Evolutionary conservation across 1,284 basidiomycete species (phyloP), one percentile per base, ranked within the genome.

Genomic region (Ustilago loliicola): DNA sequence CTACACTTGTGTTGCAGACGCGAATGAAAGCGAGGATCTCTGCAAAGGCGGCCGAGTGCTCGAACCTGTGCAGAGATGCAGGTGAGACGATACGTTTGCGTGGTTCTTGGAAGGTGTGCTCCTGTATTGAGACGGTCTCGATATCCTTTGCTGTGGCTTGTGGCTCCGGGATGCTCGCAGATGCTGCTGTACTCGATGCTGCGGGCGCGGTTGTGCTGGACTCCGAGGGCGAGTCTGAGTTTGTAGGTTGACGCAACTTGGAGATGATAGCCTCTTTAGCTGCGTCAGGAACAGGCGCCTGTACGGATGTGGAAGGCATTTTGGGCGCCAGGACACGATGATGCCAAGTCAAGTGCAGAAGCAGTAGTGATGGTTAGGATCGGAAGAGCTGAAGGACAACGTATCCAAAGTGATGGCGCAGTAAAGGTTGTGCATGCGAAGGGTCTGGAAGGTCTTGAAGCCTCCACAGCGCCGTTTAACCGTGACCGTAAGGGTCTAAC

Each of bases 1-100:
- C 88, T 9, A 96, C 91, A 0, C 91, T 88, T 19, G 91, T 89
- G 84, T 98, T 98, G 57, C 98, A 89, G 0, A 88, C 87, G 64
- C 92, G 90, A 62, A 98, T 90, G 81, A 94, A 95, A 0, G 88
- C 87, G 13, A 95, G 87, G 58, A 98, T 89, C 25, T 91, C 89
- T 32, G 88, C 85, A 84, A 96, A 91, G 0, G 94, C 92, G 52
- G 89, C 86, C 0, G 93, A 95, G 3, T 88, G 81, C 82, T 95
- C 91, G 85, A 98, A 99, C n/a, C 91, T 91, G 38, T 91, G 89
- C 0, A 98, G 90, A 79, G 98, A 95, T 10, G 89, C 90, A 45
- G 90, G 90, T 0, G 92, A 91, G 21, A 99, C 88, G 79, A 99
- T 95, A 23, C 89, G 89, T 88, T 98, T 98, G 30, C 82, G 85